A percentile compares a stretch with the other conserved stretches of the same genome.
Conservation (phyloP, 345 rosid genomes). For the Rubroshorea leprosula region DNA sequence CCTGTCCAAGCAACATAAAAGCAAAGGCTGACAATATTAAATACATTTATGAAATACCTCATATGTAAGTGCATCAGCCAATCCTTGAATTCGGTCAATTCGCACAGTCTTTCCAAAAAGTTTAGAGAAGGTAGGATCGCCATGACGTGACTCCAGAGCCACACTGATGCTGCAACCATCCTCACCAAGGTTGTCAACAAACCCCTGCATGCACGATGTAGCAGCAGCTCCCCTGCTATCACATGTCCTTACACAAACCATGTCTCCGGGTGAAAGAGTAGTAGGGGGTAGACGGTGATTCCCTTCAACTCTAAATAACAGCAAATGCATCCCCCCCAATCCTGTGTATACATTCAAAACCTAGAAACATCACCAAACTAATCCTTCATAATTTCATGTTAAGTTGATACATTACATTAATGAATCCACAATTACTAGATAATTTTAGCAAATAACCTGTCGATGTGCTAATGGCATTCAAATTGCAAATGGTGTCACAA, state of each 20-base stretch:
- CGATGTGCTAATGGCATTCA: slow-evolving; percentile 76
- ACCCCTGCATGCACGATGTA: slow-evolving; percentile 82
- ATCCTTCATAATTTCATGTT: background rate
- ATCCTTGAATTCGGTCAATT: slow-evolving; percentile 84
- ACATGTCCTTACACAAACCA: slow-evolving; percentile 89
- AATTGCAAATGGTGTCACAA: slow-evolving; percentile 93
- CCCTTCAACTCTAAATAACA: slow-evolving; percentile 75
- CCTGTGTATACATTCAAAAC: slow-evolving; percentile 40
- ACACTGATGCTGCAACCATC: slow-evolving; percentile 94
- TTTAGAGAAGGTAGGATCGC: slow-evolving; percentile 95
- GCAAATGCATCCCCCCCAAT: slow-evolving; percentile 92
- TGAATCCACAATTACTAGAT: too few relatives aligned
- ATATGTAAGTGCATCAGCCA: slow-evolving; percentile 90
- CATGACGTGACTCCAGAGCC: slow-evolving; percentile 92
- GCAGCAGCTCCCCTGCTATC: slow-evolving; percentile 90
- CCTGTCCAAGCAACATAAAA: background rate
- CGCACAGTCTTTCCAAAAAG: slow-evolving; percentile 85
- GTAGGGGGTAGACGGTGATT: slow-evolving; percentile 90
- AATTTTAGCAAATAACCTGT: slow-evolving; percentile 45
- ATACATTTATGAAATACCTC: slow-evolving; percentile 49
- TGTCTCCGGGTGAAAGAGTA: slow-evolving; percentile 92
- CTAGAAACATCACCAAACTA: slow-evolving; percentile 15
- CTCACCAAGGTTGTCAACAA: slow-evolving; percentile 85
- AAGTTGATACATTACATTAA: background rate
- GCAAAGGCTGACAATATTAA: background rate